Base-by-base conservation (phyloP, 768 basidiomycete genomes). In the Hygrophorus russula region DNA sequence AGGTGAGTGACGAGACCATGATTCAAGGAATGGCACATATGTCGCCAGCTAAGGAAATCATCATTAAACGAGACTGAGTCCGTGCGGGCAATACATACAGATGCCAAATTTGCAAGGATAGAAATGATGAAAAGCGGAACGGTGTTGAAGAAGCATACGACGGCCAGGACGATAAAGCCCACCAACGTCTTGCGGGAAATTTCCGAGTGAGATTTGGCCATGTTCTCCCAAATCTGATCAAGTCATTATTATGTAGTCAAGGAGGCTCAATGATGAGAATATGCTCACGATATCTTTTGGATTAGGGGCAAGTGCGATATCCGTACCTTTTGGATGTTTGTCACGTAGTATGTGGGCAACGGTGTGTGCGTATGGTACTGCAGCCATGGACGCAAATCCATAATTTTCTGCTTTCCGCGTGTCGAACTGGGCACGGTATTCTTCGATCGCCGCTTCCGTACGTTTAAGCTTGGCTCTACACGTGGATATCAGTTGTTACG, bases 61-160 rank as follows among this genome's bases (percentile, higher is more conserved):
- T 28, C 3, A 40, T 18, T 17, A 17, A 45, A 17, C 30, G 31
- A 8, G n/a, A 11, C 18, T 46, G 27, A n/a, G 28, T 39, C 24
- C 8, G 18, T 17, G 28, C 24, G 40, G 17, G 4, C 46, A 40
- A n/a, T 17, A 51, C 81, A 42, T 53, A 90, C 83, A 31, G 82
- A 73, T 39, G 81, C 73, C 67, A 99, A 70, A 65, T 99, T 98
- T 52, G 96, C 91, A 40, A 96, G 67, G 49, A 90, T 67, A 10
- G 94, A 93, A 49, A 98, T 91, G 49, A 88, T 67, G 56, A 93
- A 76, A 13, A 99, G 67, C 14, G 96, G 96, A 8, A 94, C 68
- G 29, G 92, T 97, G 68, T 99, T 93, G 68, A 98, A 77, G 67
- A 91, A 92, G 61, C 90, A 93, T 38, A 97, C 78, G 24, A 78